Evolutionary conservation across 2,329 filamentous ascomycete genomes (phyloP).

Genomic region (Paradendryphiella salina): DNA sequence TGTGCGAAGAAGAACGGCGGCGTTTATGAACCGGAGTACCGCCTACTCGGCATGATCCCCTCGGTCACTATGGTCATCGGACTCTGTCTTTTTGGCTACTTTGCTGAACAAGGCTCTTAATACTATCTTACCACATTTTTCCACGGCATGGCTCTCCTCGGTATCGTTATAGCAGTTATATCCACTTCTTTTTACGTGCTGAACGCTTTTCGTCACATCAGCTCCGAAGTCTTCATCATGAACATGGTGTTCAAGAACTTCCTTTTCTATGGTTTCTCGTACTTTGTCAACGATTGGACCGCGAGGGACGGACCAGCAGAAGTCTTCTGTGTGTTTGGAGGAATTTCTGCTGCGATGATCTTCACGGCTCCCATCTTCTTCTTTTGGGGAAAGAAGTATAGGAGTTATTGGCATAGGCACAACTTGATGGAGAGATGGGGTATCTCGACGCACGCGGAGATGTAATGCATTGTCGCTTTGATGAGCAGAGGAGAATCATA

Average conservation of each 20-base stretch:
- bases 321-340: slow-evolving; percentile 49
- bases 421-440: slow-evolving; percentile 42
- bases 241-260: slow-evolving; percentile 53
- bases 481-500: background rate
- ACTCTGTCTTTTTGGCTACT: slow-evolving; percentile 48
- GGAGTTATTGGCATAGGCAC: slow-evolving; percentile 42
- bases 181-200: slow-evolving; percentile 45
- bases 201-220: slow-evolving; percentile 49
- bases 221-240: slow-evolving; percentile 50
- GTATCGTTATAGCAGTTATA: slow-evolving; percentile 40
- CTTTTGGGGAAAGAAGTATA: slow-evolving; percentile 43
- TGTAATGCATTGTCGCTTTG: slow-evolving; percentile 14
- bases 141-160: slow-evolving; percentile 42
- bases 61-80: slow-evolving; percentile 43
- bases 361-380: slow-evolving; percentile 39
- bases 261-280: slow-evolving; percentile 50
- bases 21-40: slow-evolving; percentile 60
- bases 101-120: slow-evolving; percentile 27
- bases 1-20: slow-evolving; percentile 56
- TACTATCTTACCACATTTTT: slow-evolving; percentile 41
- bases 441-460: slow-evolving; percentile 39
- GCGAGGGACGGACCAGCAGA: slow-evolving; percentile 38
- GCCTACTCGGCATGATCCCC: slow-evolving; percentile 46
- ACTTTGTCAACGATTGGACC: slow-evolving; percentile 52
- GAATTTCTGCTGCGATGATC: slow-evolving; percentile 27